Evolutionary conservation across 2,329 filamentous ascomycete genomes (phyloP).

Genomic region (Dothistroma septosporum): DNA sequence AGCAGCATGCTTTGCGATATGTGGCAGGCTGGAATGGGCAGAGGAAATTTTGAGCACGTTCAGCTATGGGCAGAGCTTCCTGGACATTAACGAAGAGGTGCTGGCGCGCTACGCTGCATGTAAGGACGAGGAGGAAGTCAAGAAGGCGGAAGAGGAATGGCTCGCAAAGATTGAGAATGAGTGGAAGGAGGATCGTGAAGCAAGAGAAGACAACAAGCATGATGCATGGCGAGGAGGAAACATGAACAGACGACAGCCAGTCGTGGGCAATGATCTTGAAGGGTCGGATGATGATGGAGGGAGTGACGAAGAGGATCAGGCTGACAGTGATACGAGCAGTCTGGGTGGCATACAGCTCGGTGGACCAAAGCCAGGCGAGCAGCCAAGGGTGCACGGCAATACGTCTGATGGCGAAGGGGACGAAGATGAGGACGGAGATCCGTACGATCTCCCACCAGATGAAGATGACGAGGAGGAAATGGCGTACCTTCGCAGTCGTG

Average conservation of each 20-base stretch:
- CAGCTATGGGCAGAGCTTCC: conserved; percentile 79
- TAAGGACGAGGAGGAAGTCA: conserved; percentile 73
- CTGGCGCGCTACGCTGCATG: conserved; percentile 83
- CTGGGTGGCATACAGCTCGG: conserved; percentile 35
- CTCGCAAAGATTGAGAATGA: conserved; percentile 84
- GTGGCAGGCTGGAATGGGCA: conserved; percentile 87
- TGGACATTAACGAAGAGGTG: conserved; percentile 82
- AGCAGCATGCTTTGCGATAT: conserved; percentile 89
- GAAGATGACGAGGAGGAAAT: conserved; percentile 85
- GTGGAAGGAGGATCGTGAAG: conserved; percentile 73
- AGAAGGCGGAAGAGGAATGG: conserved; percentile 82
- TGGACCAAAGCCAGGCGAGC: conserved; percentile 50
- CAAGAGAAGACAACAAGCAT: conserved; percentile 55
- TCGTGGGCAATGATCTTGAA: conserved; percentile 50
- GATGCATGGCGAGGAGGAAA: conserved; percentile 93
- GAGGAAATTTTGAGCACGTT: conserved; percentile 78
- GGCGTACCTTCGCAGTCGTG: conserved; percentile 83
- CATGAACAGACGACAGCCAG: conserved; percentile 62
- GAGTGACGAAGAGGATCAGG: conserved; percentile 44
- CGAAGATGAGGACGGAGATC: conserved; percentile 55
- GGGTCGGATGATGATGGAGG: conserved; percentile 39
- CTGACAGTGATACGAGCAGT: conserved; percentile 34
- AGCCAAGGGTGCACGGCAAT: conserved; percentile 39
- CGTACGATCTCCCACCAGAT: conserved; percentile 68
- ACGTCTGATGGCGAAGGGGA: conserved; percentile 44